phyloP scores from a whole-genome alignment of 352 stramenopile genomes.

The Thalassiosira sp. region DNA sequence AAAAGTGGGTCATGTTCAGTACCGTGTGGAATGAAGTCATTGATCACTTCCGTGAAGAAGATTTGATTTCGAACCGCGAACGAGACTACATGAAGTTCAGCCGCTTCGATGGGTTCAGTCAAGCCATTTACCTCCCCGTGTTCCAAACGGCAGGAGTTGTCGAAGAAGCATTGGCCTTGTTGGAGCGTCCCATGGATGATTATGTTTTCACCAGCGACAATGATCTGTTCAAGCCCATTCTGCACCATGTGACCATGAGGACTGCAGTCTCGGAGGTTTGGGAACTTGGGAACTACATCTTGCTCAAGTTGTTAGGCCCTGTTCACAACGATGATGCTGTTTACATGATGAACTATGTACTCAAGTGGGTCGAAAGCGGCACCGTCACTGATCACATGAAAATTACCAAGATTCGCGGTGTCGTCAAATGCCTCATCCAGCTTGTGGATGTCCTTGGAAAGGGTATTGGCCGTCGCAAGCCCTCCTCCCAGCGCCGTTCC shows the following conservation, averaged over 20 bases:
- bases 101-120: constrained; percentile 92
- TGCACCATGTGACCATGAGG: constrained; percentile 82
- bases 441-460: constrained; percentile 76
- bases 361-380: constrained; percentile 79
- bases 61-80: constrained; percentile 87
- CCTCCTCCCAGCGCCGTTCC: constrained; percentile 51
- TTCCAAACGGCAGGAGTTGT: constrained; percentile 97
- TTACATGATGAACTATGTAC: constrained; percentile 84
- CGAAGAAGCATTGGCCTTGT: constrained; percentile 83
- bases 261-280: constrained; percentile 94
- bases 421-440: constrained; percentile 66
- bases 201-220: constrained; percentile 71
- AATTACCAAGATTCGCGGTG: constrained; percentile 57
- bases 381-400: constrained; percentile 69
- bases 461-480: constrained; percentile 76
- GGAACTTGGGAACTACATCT: constrained; percentile 93
- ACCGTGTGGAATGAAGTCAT: constrained; percentile 97
- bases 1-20: constrained; percentile 98
- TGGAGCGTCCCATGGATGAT: constrained; percentile 69
- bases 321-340: constrained; percentile 94
- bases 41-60: constrained; percentile 91
- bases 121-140: constrained; percentile 97
- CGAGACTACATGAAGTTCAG: constrained; percentile 94
- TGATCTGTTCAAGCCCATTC: constrained; percentile 80
- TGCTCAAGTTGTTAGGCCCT: constrained; percentile 92